Base-by-base conservation (phyloP, 257 asterid genomes). In the Jacaranda copaia region DNA sequence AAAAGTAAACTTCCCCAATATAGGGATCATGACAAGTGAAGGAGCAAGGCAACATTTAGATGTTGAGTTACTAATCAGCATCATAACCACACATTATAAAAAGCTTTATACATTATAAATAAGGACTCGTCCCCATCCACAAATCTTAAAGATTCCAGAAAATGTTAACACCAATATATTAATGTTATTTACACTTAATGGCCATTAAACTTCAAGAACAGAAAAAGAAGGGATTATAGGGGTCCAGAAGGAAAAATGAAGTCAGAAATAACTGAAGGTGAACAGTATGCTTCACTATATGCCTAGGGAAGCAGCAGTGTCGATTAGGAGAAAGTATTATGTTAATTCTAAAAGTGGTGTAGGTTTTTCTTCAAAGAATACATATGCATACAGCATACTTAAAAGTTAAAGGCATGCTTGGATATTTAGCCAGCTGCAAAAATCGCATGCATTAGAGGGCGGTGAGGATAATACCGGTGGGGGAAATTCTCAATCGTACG, bases 401-500 rank as follows among this genome's bases (percentile, higher is more conserved):
- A 42, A 56, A 66, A 14, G 67, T 59, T 60, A 42, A 56, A 66
- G 19, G 67, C 52, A 16, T 38, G 39, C 40, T 56, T 72, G 18
- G 42, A 42, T 53, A 53, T 18, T 42, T 32, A 10, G 18, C 38
- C n/a, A 72, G 74, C 48, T 66, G 48, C 67, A 13, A 48, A 67
- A 42, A 53, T 40, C 58, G 42, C 4, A 67, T 62, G 32, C 48
- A 67, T 48, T 51, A 61, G 58, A 68, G 51, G 40, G 59, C 58
- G 61, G 59, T 60, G 66, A 77, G 32, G 48, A 59, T 19, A 67
- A 68, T 89, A 90, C 96, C 96, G 16, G 84, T 71, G 2, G 96
- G 96, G 16, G 91, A 84, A 63, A 89, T 90, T 84, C 57, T 88
- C 84, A 90, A 76, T 68, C 85, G 89, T 63, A 90, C 92, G 84